These are phyloP conservation scores for Casuarina cunninghamiana DNA, from an alignment of 306 rosid genomes.

Conservation along the genomic window DNA sequence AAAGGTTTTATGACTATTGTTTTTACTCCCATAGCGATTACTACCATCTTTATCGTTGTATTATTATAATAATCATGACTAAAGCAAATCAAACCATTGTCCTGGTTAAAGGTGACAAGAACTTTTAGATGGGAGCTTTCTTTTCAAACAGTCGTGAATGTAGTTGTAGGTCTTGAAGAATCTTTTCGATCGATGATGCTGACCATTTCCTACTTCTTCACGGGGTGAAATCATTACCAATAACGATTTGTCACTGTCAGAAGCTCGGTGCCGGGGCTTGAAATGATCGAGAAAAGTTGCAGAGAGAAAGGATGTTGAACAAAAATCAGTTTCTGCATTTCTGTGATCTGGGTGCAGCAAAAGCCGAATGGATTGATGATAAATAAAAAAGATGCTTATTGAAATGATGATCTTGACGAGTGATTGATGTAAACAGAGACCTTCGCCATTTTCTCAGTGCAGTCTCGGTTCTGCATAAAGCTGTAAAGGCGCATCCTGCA, in stretches of 20 bases:
- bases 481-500: no score
- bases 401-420: background rate
- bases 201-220: conserved; percentile 12
- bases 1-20: background rate
- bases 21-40: background rate
- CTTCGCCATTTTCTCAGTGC: no score
- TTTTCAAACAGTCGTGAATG: conserved; percentile 8
- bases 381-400: background rate
- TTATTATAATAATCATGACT: no score
- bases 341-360: background rate
- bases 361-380: background rate
- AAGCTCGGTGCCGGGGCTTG: conserved; percentile 1
- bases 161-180: no score
- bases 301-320: background rate
- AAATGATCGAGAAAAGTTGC: conserved; percentile 12
- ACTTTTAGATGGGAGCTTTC: conserved; percentile 14
- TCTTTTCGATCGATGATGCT: no score
- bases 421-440: background rate
- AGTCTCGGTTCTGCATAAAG: no score
- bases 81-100: background rate
- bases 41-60: background rate
- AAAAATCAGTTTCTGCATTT: background rate
- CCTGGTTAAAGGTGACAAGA: conserved; percentile 6
- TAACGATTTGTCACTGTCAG: conserved; percentile 8
- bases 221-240: conserved; percentile 30